phyloP scores from a whole-genome alignment of 2,329 filamentous ascomycete species.

The Stachybotrys chartarum region DNA sequence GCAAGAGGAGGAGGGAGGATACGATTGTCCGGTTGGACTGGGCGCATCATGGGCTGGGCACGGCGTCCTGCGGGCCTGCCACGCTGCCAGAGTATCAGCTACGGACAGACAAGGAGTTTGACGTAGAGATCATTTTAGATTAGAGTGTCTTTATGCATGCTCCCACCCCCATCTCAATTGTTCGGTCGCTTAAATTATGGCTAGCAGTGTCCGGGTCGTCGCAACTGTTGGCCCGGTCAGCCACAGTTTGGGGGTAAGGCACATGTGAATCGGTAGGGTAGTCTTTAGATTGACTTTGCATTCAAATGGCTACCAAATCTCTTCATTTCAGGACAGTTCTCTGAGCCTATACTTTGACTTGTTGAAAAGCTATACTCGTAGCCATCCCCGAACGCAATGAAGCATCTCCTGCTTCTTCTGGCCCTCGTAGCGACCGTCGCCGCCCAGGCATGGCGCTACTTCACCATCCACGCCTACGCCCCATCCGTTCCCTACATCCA shows the following conservation, averaged over 20 bases:
- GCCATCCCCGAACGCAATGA: not conserved
- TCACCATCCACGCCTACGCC: not conserved
- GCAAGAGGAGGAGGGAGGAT: slow-evolving; percentile 38
- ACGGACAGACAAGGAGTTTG: slow-evolving; percentile 30
- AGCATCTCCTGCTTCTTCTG: not conserved
- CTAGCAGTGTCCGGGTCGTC: too few relatives aligned
- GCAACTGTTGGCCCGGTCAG: too few relatives aligned
- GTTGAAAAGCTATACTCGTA: too few relatives aligned
- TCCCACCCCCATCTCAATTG: too few relatives aligned
- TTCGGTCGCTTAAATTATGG: too few relatives aligned
- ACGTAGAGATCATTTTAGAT: slow-evolving; percentile 37
- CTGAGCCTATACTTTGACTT: too few relatives aligned
- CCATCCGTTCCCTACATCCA: not conserved
- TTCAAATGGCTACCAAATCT: too few relatives aligned
- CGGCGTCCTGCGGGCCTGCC: slow-evolving; percentile 53
- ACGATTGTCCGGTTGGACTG: slow-evolving; percentile 53
- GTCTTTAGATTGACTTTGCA: too few relatives aligned
- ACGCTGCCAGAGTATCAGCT: slow-evolving; percentile 42
- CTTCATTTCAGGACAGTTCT: too few relatives aligned
- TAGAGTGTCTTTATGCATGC: slow-evolving; percentile 9
- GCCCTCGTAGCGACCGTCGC: not conserved
- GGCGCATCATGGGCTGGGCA: slow-evolving; percentile 56
- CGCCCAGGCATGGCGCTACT: not conserved
- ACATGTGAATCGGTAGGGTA: too few relatives aligned
- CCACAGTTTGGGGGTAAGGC: too few relatives aligned